Evolutionary conservation across 2,329 filamentous ascomycete genomes (phyloP), one percentile per base, ranked within the genome.

Genomic region (Esteya vermicola): DNA sequence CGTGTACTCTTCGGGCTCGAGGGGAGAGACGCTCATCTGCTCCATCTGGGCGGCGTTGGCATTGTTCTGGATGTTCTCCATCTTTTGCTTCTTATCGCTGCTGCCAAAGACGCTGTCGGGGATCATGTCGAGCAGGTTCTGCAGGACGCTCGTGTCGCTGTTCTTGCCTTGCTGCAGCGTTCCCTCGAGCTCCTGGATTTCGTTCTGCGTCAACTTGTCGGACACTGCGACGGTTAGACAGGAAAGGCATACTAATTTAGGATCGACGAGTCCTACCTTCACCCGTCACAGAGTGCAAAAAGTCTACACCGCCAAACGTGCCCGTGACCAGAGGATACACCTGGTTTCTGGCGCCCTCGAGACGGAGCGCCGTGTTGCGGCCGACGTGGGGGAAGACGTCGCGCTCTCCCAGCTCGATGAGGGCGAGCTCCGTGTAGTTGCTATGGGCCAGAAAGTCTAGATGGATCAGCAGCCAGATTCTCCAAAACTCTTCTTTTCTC

Each of bases 221-320:
- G 81, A 82, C 38, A 94, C 75, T 74, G 14, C 3, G n/a, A 21
- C 1, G 26, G 22, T n/a, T 21, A 16, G 14, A 8, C 14, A 1
- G 13, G 9, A 10, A 12, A n/a, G n/a, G 10, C 4, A 8, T 9
- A 27, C 5, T 1, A 7, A 4, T 19, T 13, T 18, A 13, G n/a
- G 9, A 33, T 13, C 12, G 20, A n/a, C 13, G 13, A 14, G 22
- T 31, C 58, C n/a, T 47, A 71, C 69, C 64, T 63, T 79, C 75
- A 43, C 75, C 74, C 34, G 73, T 83, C 23, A 93, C 86, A 1
- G 83, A 91, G 63, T 93, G 85, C 45, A 94, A 65, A 62, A 95
- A 95, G 54, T 95, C 89, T 13, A 94, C 88, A 47, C 88, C 88
- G 45, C 88, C 88, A 58, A 95, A 95, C 7, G 88, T 95, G 44